Conservation (phyloP, 225 moss, liverwort and hornwort genomes). For the Rhytidiadelphus loreus region DNA sequence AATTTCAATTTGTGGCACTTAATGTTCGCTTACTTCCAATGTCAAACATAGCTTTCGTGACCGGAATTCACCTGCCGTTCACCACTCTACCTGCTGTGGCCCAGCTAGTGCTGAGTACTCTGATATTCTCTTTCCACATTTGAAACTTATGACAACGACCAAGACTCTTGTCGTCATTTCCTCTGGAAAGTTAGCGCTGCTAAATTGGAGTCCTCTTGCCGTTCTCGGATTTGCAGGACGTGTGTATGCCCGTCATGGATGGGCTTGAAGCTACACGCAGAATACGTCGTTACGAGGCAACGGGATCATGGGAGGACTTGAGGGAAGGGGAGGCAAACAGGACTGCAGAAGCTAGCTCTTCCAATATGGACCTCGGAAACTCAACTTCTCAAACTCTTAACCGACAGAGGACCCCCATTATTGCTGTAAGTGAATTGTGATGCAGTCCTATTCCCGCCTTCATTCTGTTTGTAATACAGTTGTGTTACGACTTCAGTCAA, state of each 20-base stretch:
- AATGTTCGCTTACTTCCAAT: neutral
- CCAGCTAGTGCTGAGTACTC: neutral
- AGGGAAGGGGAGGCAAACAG: constrained; percentile 3
- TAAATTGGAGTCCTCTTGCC: neutral
- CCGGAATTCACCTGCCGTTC: neutral
- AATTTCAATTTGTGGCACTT: neutral
- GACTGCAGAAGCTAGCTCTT: neutral
- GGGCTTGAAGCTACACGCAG: constrained; percentile 43
- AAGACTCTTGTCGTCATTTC: neutral
- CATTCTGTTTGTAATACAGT: neutral
- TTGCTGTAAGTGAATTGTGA: constrained; percentile 40
- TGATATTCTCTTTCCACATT: neutral
- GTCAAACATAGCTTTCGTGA: neutral
- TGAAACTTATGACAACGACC: neutral
- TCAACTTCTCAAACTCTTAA: neutral
- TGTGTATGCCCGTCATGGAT: constrained; percentile 54
- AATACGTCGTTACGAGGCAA: constrained; percentile 30
- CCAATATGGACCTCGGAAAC: neutral
- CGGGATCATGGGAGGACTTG: constrained; percentile 26
- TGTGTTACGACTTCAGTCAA: neutral
- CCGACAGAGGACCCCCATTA: constrained; percentile 53
- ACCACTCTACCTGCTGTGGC: neutral
- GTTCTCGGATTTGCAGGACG: constrained; percentile 23
- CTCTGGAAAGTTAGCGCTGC: neutral
- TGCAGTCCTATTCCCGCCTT: neutral